phyloP scores from a whole-genome alignment of 371 early-diverging fungal genomes.

The Mucor sp. region DNA sequence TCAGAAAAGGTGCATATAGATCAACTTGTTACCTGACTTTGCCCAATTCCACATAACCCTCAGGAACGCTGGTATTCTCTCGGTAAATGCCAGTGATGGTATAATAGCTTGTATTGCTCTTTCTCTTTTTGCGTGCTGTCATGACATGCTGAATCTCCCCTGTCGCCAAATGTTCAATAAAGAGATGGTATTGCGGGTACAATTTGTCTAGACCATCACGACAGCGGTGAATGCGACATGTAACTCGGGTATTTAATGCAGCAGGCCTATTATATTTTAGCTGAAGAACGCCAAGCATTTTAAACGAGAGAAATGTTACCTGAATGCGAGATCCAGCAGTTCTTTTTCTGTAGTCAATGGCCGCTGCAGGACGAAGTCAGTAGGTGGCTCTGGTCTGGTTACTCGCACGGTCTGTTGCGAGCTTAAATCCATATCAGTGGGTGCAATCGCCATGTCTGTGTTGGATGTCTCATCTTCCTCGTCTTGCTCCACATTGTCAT shows the following conservation, averaged over 20 bases:
- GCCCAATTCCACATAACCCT: conserved; percentile 46
- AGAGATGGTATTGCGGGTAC: conserved; percentile 76
- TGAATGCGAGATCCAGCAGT: conserved; percentile 39
- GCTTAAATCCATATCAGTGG: conserved; percentile 16
- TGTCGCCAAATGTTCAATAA: conserved; percentile 65
- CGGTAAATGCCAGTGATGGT: conserved; percentile 58
- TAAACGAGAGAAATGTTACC: conserved; percentile 24
- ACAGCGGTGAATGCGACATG: conserved; percentile 76
- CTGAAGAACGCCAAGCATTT: conserved; percentile 1
- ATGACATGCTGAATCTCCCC: conserved; percentile 54
- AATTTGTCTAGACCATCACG: conserved; percentile 72
- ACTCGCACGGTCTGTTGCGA: conserved; percentile 37
- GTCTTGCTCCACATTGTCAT: conserved; percentile 6
- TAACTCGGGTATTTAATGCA: conserved; percentile 71
- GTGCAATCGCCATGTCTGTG: conserved; percentile 11
- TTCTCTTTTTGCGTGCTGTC: conserved; percentile 72
- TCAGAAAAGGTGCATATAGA: background rate
- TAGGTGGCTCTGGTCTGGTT: conserved; percentile 40
- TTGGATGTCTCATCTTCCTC: conserved; percentile 19
- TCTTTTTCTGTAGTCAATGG: conserved; percentile 29
- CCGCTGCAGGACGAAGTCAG: conserved; percentile 36
- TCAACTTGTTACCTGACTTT: conserved; percentile 58
- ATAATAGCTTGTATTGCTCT: conserved; percentile 73
- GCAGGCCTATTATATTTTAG: conserved; percentile 57
- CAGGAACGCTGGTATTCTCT: conserved; percentile 16